Evolutionary conservation across 192 early-diverging fungal species (phyloP).

Genomic region (Gigaspora rosea): DNA sequence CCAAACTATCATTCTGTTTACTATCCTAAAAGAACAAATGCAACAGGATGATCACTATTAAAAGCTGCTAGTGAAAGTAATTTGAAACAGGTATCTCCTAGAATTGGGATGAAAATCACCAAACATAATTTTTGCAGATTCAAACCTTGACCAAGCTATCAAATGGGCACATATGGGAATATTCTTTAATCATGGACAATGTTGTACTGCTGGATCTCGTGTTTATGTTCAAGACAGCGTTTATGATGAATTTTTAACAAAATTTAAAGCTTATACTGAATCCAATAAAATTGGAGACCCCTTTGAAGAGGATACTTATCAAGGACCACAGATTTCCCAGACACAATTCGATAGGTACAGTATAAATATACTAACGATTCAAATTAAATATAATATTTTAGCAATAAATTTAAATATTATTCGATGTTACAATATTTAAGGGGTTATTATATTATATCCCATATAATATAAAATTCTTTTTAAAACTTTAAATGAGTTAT

Average conservation of each 20-base stretch:
- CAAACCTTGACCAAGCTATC: constrained; percentile 71
- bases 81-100: constrained; percentile 74
- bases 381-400: too few relatives aligned
- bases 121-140: constrained; percentile 78
- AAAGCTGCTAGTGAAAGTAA: constrained; percentile 63
- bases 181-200: constrained; percentile 86
- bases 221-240: constrained; percentile 73
- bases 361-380: not conserved
- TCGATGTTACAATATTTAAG: too few relatives aligned
- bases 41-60: too few relatives aligned
- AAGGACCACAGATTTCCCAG: constrained; percentile 73
- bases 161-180: constrained; percentile 61
- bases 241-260: constrained; percentile 66
- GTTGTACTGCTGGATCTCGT: constrained; percentile 77
- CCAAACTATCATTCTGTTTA: too few relatives aligned
- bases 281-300: constrained; percentile 74
- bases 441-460: too few relatives aligned
- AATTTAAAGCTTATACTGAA: constrained; percentile 53
- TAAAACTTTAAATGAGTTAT: too few relatives aligned
- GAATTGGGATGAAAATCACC: constrained; percentile 91
- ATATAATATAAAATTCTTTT: too few relatives aligned
- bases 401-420: too few relatives aligned
- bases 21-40: too few relatives aligned
- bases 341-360: constrained; percentile 59
- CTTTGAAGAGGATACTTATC: constrained; percentile 53